Evolutionary conservation across 176 grass and related monocot genomes (phyloP), one percentile per base, ranked within the genome.

Genomic region (Oryza nivara): DNA sequence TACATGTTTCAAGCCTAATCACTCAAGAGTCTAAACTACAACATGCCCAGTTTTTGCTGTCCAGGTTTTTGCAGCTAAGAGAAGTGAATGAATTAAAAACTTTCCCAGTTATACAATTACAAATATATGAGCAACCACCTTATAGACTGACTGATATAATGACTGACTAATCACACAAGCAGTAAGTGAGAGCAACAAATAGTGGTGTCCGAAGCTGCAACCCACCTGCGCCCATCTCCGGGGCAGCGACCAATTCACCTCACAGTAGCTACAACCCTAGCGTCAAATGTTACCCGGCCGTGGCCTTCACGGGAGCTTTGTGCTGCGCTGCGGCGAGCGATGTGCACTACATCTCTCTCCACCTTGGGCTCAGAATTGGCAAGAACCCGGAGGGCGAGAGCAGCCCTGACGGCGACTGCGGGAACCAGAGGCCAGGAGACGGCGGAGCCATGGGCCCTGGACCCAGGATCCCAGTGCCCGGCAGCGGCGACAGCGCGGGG

Each of bases 341-440:
- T n/a, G n/a, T n/a, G n/a, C n/a, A 73, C 82, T 90, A 93, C 76
- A 95, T 90, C 35, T 95, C 90, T 85, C 93, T 92, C 93, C 93
- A 95, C 75, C 93, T 72, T 60, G 93, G 90, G 80, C 93, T 95
- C 3, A 92, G 77, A 32, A 86, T 70, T 2, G 90, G 90, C 30
- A 95, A 84, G 90, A 94, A 94, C 3, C 84, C 90, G 0, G 92
- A 94, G 3, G 92, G 92, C 11, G 92, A 94, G 44, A 94, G 80
- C 30, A 95, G 86, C 15, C 90, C 93, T 0, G 90, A 95, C 9
- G 93, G 93, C 1, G 93, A 95, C 46, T 84, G 93, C 9, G 90
- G 86, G 72, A 95, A 90, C 79, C 86, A 95, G 30, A 95, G 67
- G 26, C 90, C 83, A 4, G 93, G 90, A 12, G 90, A 90, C 38